Percentiles rank a stretch among this genome's conserved stretches.
phyloP scores from a whole-genome alignment of 2,329 filamentous ascomycete genomes.

The Fusarium torulosum region DNA sequence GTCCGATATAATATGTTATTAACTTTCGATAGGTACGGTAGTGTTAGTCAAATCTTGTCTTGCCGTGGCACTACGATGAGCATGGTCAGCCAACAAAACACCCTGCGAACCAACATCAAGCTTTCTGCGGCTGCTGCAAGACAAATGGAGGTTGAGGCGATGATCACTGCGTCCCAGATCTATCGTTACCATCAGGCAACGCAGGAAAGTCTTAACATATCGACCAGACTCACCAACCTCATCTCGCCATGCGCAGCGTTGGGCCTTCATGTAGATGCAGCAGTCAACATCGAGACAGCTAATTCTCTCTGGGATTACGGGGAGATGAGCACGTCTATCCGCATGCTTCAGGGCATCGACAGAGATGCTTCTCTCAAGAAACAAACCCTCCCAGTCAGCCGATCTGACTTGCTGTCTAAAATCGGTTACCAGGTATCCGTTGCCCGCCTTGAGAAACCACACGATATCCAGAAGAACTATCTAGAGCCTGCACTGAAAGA shows the following conservation, averaged over 20 bases:
- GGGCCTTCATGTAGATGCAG: constrained; percentile 82
- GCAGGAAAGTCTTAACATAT: constrained; percentile 88
- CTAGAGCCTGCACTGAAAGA: constrained; percentile 86
- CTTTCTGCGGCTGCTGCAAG: constrained; percentile 74
- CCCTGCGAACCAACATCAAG: constrained; percentile 71
- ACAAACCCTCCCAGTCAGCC: constrained; percentile 78
- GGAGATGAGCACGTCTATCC: constrained; percentile 88
- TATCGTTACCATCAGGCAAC: constrained; percentile 83
- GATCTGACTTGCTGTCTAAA: constrained; percentile 85
- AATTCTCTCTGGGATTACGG: constrained; percentile 95
- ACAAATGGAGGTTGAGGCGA: constrained; percentile 79
- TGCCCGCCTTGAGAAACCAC: constrained; percentile 89
- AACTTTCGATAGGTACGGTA: constrained; percentile 69
- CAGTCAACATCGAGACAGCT: constrained; percentile 84
- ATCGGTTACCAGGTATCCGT: constrained; percentile 90
- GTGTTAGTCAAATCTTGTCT: constrained; percentile 83
- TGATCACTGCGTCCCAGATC: constrained; percentile 79
- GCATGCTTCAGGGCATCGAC: constrained; percentile 83
- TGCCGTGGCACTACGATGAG: constrained; percentile 87
- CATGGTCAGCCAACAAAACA: constrained; percentile 77
- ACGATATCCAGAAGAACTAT: constrained; percentile 88
- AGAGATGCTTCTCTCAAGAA: constrained; percentile 69
- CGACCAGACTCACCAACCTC: constrained; percentile 84
- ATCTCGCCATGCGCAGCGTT: constrained; percentile 75
- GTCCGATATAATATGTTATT: constrained; percentile 1